Conservation (phyloP, 805 yeast species). For the Saccharomyces jurei region DNA sequence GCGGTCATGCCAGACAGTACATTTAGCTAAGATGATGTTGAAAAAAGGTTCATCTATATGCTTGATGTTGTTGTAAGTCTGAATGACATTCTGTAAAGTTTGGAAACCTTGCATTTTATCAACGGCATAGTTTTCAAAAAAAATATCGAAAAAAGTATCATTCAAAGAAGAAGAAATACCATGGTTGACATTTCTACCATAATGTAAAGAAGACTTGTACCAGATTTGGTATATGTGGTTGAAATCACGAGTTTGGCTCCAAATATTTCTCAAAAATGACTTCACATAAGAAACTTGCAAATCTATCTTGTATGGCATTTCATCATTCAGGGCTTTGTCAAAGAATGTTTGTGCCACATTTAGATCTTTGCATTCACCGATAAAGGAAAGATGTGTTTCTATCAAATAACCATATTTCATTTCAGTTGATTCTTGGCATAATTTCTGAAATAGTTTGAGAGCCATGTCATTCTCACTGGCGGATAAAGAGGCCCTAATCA, state of each 20-base stretch:
- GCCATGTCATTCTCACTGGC: constrained; percentile 62
- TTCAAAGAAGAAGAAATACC: constrained; percentile 68
- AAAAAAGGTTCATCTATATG: constrained; percentile 73
- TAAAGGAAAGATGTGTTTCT: constrained; percentile 69
- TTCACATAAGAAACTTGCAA: constrained; percentile 69
- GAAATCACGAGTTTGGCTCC: constrained; percentile 49
- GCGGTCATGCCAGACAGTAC: constrained; percentile 59
- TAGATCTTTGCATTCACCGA: constrained; percentile 69
- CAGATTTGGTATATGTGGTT: constrained; percentile 54
- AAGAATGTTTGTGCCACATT: constrained; percentile 66
- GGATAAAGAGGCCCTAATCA: constrained; percentile 64
- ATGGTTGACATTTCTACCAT: constrained; percentile 50
- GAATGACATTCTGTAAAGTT: constrained; percentile 49
- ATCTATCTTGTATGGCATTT: constrained; percentile 64
- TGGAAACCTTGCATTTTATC: constrained; percentile 46
- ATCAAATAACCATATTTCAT: constrained; percentile 46
- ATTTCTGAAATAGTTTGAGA: constrained; percentile 50
- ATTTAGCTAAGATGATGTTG: constrained; percentile 63
- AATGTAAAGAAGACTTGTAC: constrained; percentile 52
- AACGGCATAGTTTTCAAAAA: constrained; percentile 49
- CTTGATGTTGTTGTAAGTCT: constrained; percentile 47
- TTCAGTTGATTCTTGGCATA: constrained; percentile 45
- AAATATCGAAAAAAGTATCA: constrained; percentile 58
- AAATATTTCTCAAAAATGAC: constrained; percentile 52
- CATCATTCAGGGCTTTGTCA: constrained; percentile 58